Evolutionary conservation across 1,139 yeast species (phyloP), one percentile per base, ranked within the genome.

Genomic region (Kodamaea suecica): DNA sequence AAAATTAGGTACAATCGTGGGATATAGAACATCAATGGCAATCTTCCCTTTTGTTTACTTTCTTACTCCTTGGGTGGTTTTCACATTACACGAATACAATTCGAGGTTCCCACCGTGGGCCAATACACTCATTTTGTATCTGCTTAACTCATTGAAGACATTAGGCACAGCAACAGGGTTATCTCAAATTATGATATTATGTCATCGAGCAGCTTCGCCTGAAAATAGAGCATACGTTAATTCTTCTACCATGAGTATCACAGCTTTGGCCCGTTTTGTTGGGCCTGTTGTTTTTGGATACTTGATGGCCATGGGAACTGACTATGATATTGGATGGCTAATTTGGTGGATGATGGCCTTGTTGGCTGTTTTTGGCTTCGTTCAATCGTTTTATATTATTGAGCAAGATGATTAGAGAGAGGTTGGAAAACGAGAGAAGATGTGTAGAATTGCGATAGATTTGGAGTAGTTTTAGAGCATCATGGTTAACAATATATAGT

Each of bases 31-130:
- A 2, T 63, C 76, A 7, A 55, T 64, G 24, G 43, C 57, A 15
- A 47, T 70, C 2, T 72, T 73, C 50, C 80, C 82, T 4, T 29
- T 75, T 4, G 55, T 71, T 8, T 78, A 77, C 52, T 43, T 73
- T 4, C 35, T 63, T 9, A 57, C 76, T 12, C 85, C 86, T 6
- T 72, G 65, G 39, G 54, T 70, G 26, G 64, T 78, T 3, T 73
- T 76, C 43, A 58, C 76, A 5, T 47, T 60, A 23, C 58, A 55
- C 24, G 61, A 45, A 19, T 63, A 61, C 47, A 58, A 60, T 36
- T 38, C 57, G 3, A 28, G 23, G 2, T 48, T 55, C 26, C 54
- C 60, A 4, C 45, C 52, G 2, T 48, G 59, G 48, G 45, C 59
- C 12, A 47, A 63, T 8, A 48, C 44, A 15, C 39, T 41, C 1